Percentiles rank a stretch among this genome's conserved stretches.
Evolutionary conservation across 331 rosid genomes (phyloP).

Genomic region (Telfairia occidentalis): DNA sequence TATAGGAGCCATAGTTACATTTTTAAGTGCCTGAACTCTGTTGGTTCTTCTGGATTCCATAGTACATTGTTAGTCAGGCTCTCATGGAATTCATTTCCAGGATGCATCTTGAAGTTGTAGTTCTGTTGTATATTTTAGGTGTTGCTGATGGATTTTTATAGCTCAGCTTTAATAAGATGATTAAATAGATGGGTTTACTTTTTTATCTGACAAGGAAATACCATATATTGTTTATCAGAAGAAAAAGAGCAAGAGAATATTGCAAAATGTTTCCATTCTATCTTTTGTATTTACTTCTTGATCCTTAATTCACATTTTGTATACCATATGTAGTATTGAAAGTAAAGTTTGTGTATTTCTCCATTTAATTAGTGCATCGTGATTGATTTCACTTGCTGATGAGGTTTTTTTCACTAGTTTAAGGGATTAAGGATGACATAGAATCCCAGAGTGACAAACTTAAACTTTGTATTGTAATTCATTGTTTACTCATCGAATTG

Average conservation of each 20-base stretch:
- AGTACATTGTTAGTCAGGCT: not conserved
- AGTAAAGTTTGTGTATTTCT: not conserved
- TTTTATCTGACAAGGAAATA: not conserved
- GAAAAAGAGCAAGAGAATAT: not conserved
- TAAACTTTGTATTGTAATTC: slow-evolving; percentile 3
- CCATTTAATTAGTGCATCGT: not conserved
- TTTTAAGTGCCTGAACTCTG: not conserved
- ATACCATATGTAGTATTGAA: not conserved
- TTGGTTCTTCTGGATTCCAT: not conserved
- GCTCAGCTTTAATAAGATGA: not conserved
- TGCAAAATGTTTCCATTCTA: not conserved
- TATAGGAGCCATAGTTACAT: not conserved
- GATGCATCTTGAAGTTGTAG: not conserved
- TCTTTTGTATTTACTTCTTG: not conserved
- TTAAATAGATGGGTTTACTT: not conserved
- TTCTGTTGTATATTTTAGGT: not conserved
- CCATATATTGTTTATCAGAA: not conserved
- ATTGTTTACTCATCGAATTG: not conserved
- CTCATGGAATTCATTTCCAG: not conserved
- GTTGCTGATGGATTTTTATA: not conserved
- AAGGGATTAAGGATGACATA: not conserved
- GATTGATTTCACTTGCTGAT: not conserved
- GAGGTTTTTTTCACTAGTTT: not conserved
- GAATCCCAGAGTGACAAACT: not conserved
- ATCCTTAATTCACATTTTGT: not conserved